Conservation (phyloP, 1,284 basidiomycete species). For the Malassezia nana region DNA sequence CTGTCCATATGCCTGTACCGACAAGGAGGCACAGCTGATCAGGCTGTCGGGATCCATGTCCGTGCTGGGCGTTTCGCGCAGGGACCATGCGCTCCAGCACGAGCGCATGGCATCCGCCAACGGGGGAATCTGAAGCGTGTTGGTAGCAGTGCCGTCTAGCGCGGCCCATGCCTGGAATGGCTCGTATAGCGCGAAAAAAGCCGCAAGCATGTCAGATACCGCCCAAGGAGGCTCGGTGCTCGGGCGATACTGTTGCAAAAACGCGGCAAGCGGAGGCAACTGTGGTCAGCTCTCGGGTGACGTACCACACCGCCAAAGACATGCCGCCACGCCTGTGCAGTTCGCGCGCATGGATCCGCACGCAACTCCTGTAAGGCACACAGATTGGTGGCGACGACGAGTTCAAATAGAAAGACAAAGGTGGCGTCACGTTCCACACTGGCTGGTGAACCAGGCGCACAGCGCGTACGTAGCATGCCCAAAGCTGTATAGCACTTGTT, state of each 20-base stretch:
- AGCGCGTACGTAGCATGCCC: background rate
- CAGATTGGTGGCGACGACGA: background rate
- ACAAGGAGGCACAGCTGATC: background rate
- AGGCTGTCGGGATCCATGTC: background rate
- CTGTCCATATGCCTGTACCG: background rate
- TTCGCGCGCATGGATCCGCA: background rate
- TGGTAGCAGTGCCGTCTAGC: background rate
- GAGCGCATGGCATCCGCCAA: background rate
- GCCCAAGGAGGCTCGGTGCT: background rate
- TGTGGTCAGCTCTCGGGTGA: background rate
- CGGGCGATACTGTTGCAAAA: background rate
- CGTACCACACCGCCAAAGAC: constrained; percentile 1
- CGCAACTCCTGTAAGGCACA: background rate
- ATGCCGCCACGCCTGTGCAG: background rate
- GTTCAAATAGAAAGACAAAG: constrained; percentile 1
- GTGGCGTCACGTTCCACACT: background rate
- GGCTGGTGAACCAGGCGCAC: background rate
- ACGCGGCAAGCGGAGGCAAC: constrained; percentile 2
- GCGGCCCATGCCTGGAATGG: background rate
- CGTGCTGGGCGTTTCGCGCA: background rate
- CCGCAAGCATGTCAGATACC: background rate
- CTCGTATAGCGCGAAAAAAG: background rate
- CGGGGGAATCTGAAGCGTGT: background rate
- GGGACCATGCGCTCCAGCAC: background rate
- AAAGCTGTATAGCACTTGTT: background rate